These are phyloP conservation scores for Yarrowia deformans DNA, from an alignment of 805 yeast genomes.

Conservation along the genomic window DNA sequence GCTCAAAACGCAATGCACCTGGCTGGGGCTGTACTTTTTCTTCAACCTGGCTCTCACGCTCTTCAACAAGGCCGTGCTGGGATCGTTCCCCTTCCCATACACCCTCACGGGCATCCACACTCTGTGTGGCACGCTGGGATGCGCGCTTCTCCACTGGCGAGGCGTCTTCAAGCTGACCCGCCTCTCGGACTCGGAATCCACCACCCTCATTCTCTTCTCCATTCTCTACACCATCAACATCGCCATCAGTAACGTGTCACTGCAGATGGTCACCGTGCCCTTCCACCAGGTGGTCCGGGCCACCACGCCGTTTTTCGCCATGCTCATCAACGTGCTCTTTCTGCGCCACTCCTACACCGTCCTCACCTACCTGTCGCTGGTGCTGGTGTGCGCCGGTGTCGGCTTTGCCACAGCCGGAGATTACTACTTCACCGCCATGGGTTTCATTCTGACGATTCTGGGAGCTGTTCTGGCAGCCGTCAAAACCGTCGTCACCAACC, in stretches of 20 bases:
- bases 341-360: conserved; percentile 45
- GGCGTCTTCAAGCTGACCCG: conserved; percentile 45
- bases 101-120: conserved; percentile 47
- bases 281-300: conserved; percentile 48
- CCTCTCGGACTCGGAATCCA: conserved; percentile 44
- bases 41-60: conserved; percentile 47
- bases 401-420: conserved; percentile 48
- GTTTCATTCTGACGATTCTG: conserved; percentile 46
- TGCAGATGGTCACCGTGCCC: conserved; percentile 47
- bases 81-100: conserved; percentile 47
- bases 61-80: conserved; percentile 47
- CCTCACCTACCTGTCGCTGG: conserved; percentile 46
- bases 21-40: conserved; percentile 47
- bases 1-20: conserved; percentile 40
- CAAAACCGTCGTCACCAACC: conserved; percentile 47
- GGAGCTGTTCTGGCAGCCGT: conserved; percentile 47
- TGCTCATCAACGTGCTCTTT: conserved; percentile 45
- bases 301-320: conserved; percentile 47
- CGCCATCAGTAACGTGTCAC: conserved; percentile 47
- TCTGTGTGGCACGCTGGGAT: conserved; percentile 46
- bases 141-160: conserved; percentile 43
- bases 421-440: conserved; percentile 47
- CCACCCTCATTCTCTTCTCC: conserved; percentile 45
- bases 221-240: conserved; percentile 47
- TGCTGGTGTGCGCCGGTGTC: conserved; percentile 47